phyloP scores from a whole-genome alignment of 1,139 yeast genomes.

The Kodamaea plutei region DNA sequence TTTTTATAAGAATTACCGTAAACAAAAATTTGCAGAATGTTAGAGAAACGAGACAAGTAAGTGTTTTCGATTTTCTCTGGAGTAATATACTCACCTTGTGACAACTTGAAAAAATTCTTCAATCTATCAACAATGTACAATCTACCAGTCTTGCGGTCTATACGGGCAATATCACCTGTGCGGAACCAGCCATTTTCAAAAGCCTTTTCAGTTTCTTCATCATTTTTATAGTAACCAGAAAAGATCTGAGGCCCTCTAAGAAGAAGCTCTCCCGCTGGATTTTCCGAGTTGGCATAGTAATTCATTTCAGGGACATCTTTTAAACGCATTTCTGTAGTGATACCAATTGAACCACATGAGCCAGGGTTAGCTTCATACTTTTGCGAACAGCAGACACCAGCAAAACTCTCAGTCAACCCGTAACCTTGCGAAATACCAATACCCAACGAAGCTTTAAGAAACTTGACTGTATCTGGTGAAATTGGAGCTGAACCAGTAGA shows the following conservation, averaged over 20 bases:
- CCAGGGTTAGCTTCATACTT: constrained; percentile 36
- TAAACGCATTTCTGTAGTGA: constrained; percentile 34
- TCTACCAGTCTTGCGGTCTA: constrained; percentile 41
- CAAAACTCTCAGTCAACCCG: constrained; percentile 46
- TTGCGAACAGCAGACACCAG: constrained; percentile 33
- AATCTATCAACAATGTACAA: constrained; percentile 67
- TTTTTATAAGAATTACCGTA: constrained; percentile 19
- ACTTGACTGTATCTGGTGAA: constrained; percentile 37
- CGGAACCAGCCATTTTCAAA: constrained; percentile 53
- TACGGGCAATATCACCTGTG: constrained; percentile 70
- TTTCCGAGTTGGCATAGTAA: constrained; percentile 26
- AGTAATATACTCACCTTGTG: constrained; percentile 80
- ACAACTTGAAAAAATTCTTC: constrained; percentile 74
- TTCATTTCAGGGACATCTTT: constrained; percentile 39
- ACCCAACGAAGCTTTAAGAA: constrained; percentile 37
- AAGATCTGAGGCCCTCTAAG: constrained; percentile 41
- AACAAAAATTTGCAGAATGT: constrained; percentile 54
- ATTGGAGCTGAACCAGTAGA: constrained; percentile 45
- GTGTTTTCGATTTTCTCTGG: constrained; percentile 73
- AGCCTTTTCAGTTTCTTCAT: constrained; percentile 33
- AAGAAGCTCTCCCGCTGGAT: constrained; percentile 40
- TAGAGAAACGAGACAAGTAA: constrained; percentile 52
- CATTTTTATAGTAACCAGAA: constrained; percentile 33
- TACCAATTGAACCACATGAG: constrained; percentile 35
- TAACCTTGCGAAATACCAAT: constrained; percentile 42